phyloP scores from a whole-genome alignment of 352 stramenopile species.

The Pythium aquatile region DNA sequence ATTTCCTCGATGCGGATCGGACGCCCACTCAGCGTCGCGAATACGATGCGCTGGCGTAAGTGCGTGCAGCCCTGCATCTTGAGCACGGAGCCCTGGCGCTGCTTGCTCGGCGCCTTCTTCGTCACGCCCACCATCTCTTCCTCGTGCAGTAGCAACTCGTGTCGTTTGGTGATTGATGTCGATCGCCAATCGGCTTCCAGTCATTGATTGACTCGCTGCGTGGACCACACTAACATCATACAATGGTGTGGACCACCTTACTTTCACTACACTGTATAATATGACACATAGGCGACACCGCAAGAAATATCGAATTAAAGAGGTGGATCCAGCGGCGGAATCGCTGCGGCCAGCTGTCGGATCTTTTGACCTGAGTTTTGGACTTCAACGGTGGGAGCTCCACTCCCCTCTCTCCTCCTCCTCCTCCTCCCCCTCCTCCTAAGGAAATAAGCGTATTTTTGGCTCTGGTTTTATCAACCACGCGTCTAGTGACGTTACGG shows the following conservation, averaged over 20 bases:
- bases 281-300: neutral
- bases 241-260: too few species aligned
- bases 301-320: neutral
- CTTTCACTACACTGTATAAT: too few species aligned
- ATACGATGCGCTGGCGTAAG: slow-evolving; percentile 94
- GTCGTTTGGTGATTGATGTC: slow-evolving; percentile 24
- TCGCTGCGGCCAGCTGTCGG: neutral
- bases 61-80: slow-evolving; percentile 83
- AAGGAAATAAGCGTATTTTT: too few species aligned
- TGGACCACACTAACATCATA: slow-evolving; percentile 14
- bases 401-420: too few species aligned
- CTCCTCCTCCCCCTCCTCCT: too few species aligned
- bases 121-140: slow-evolving; percentile 28
- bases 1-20: slow-evolving; percentile 96
- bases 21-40: slow-evolving; percentile 90
- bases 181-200: slow-evolving; percentile 18
- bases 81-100: slow-evolving; percentile 47
- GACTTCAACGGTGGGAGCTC: neutral
- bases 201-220: slow-evolving; percentile 15
- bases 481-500: too few species aligned
- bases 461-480: too few species aligned
- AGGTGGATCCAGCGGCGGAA: neutral
- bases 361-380: slow-evolving; percentile 6
- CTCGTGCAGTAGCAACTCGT: neutral
- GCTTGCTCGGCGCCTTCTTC: slow-evolving; percentile 28